These are phyloP conservation scores for Kwoniella newhampshirensis DNA, from an alignment of 768 basidiomycete genomes.

Conservation along the genomic window DNA sequence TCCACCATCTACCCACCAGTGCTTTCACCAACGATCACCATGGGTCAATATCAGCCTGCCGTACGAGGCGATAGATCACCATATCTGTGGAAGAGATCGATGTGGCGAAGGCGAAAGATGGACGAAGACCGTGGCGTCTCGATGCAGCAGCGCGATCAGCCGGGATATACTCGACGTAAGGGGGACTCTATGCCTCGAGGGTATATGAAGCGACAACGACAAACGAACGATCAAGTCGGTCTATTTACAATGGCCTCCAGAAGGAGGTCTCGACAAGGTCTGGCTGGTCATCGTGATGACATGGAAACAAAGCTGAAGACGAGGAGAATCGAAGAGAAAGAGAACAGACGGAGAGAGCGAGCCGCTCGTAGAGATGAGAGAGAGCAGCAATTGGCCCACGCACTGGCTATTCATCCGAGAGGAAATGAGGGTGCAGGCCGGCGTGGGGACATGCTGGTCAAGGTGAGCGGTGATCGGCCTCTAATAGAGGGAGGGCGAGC, in stretches of 20 bases:
- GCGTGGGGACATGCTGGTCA: too few relatives aligned
- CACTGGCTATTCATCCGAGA: too few relatives aligned
- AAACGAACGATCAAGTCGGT: too few relatives aligned
- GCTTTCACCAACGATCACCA: conserved; percentile 4
- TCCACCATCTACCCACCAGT: conserved; percentile 7
- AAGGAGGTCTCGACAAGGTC: not conserved
- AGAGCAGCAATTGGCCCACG: not conserved
- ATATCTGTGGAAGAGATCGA: conserved; percentile 10
- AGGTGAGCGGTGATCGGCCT: too few relatives aligned
- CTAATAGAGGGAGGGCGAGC: too few relatives aligned
- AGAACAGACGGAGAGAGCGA: conserved; percentile 10
- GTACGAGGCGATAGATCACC: conserved; percentile 1
- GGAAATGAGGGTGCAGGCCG: too few relatives aligned
- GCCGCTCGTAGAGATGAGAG: conserved; percentile 5
- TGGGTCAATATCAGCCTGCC: not conserved
- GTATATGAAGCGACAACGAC: too few relatives aligned
- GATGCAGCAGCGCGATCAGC: conserved; percentile 1
- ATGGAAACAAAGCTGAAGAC: not conserved
- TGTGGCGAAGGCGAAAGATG: not conserved
- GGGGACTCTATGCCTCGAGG: too few relatives aligned
- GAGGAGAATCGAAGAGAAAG: not conserved
- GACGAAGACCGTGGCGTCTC: not conserved
- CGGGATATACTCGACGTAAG: conserved; percentile 1
- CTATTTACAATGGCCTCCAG: conserved; percentile 1
- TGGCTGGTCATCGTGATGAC: too few relatives aligned